Base-by-base conservation (phyloP, 371 early-diverging fungal genomes). In the Conidiobolus incongruus region DNA sequence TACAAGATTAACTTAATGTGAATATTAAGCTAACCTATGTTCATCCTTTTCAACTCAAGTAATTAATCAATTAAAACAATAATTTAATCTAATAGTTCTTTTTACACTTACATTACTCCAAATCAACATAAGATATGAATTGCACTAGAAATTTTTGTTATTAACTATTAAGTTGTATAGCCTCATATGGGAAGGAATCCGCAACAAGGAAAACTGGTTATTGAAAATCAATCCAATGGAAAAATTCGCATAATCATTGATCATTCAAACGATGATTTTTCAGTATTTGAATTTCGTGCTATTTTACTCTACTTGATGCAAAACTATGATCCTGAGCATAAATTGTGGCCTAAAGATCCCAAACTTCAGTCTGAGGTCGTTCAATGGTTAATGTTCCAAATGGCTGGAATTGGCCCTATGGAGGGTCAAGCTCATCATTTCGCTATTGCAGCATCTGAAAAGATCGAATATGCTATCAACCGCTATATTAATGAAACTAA, bases 151-250 rank as follows among this genome's bases (percentile, higher is more conserved):
- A n/a, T n/a, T n/a, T n/a, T n/a, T n/a, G n/a, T n/a, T n/a, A n/a
- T n/a, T n/a, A n/a, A n/a, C n/a, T n/a, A n/a, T n/a, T n/a, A n/a
- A n/a, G n/a, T n/a, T n/a, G n/a, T n/a, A n/a, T n/a, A n/a, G n/a
- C n/a, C n/a, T n/a, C n/a, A n/a, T n/a, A n/a, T n/a, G n/a, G n/a
- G n/a, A n/a, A n/a, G n/a, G n/a, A n/a, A n/a, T n/a, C n/a, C n/a
- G n/a, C n/a, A n/a, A 68, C 32, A 68, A 65, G 47, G 50, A 60
- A 30, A 53, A 56, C 22, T 63, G 63, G 62, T 64, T 60, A 44
- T 46, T 65, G 40, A 63, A 62, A 56, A 58, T 68, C 47, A 62
- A 62, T 48, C 69, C 69, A 65, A 65, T 49, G 63, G 65, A 35
- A 57, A n/a, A 36, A 17, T 38, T 20, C 63, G 63, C 20, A 59